Percentiles rank a stretch among this genome's conserved stretches.
These are phyloP conservation scores for Funneliformis caledonium DNA, from an alignment of 371 early-diverging fungal genomes.

Conservation along the genomic window DNA sequence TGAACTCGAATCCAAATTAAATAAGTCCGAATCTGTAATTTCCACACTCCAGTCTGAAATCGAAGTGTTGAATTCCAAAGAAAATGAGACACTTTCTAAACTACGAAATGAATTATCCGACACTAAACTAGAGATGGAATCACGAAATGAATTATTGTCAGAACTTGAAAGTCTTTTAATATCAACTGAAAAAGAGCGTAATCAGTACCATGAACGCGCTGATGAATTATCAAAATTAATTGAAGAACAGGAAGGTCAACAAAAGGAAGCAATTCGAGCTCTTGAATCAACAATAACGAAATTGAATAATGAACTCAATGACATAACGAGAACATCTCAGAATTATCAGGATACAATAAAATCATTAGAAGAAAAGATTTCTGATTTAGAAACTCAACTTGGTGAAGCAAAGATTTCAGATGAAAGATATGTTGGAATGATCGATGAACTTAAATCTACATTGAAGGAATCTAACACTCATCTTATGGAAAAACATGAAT, in stretches of 20 bases:
- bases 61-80: neutral
- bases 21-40: neutral
- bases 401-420: neutral
- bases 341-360: neutral
- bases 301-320: neutral
- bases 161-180: slow-evolving; percentile 14
- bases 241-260: slow-evolving; percentile 23
- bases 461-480: slow-evolving; percentile 5
- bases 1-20: slow-evolving; percentile 6
- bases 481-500: slow-evolving; percentile 22
- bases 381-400: slow-evolving; percentile 9
- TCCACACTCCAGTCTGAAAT: neutral
- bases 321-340: neutral
- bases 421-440: neutral
- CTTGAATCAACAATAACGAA: neutral
- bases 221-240: slow-evolving; percentile 16
- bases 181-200: slow-evolving; percentile 24
- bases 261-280: neutral
- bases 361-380: slow-evolving; percentile 5
- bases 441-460: slow-evolving; percentile 19
- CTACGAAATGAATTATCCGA: neutral
- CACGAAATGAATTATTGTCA: slow-evolving; percentile 21
- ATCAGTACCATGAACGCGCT: neutral
- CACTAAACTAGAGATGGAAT: slow-evolving; percentile 21
- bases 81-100: neutral